Base-by-base conservation (phyloP, 768 basidiomycete species). In the Leccinum barrowsii region DNA sequence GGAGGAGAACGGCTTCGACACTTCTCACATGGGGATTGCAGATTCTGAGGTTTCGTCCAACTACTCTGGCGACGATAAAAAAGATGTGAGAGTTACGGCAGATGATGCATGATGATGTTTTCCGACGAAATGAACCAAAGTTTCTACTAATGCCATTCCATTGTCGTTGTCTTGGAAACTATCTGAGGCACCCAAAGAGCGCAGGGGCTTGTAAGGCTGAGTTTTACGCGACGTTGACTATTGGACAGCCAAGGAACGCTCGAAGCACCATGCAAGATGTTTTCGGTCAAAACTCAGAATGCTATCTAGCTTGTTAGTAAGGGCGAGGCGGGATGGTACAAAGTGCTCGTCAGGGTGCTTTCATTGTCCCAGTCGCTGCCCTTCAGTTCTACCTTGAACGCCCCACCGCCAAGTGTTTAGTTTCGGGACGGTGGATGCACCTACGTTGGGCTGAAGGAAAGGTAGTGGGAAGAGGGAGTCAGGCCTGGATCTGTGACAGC, bases 1-100 rank as follows among this genome's bases (percentile, higher is more conserved):
- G 55, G 85, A 85, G 66, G 80, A 74, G 8, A 72, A 93, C 66
- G 92, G 92, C 8, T 95, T 85, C 67, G 92, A 95, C 69, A 87
- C 85, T 34, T 78, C 82, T 7, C 75, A 74, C 50, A 89, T 93
- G 89, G 92, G 91, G 55, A 72, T 84, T 24, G 53, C 28, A 30
- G 67, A 60, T 11, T 61, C 69, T 42, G 74, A 73, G 10, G 64
- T 53, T 50, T 53, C 67, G 28, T 69, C 60, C 15, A 49, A 58
- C 47, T 54, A 62, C 34, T 60, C 60, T 21, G 42, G 59, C 8
- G 63, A 61, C 13, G 65, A 70, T 51, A 70, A 72, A 8, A 52
- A 60, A 4, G 60, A 51, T 4, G 1, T 56, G 34, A 61, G 48
- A n/a, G 61, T 5, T 8, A 35, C 54, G 4, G 63, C 63, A 58